Conservation (phyloP, 2,329 filamentous ascomycete genomes). For the Leptographium wingfieldii region DNA sequence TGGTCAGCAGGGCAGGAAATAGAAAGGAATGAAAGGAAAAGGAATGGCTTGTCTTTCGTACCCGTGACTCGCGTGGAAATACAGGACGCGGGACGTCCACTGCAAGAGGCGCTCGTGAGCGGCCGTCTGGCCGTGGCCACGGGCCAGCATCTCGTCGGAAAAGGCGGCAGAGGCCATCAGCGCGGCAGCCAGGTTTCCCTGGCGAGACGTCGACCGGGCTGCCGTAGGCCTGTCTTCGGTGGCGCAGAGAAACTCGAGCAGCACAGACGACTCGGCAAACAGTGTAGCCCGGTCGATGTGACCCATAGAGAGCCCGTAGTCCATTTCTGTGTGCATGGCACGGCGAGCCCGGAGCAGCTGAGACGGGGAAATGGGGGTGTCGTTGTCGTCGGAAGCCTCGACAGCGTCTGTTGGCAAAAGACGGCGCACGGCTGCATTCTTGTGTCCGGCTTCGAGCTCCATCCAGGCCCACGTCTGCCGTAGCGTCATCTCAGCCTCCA, state of each 20-base stretch:
- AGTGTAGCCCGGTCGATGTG: conserved; percentile 35
- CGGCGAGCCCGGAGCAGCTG: conserved; percentile 41
- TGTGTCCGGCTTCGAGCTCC: conserved; percentile 34
- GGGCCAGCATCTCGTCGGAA: conserved; percentile 29
- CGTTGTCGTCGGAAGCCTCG: not conserved
- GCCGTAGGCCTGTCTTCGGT: conserved; percentile 17
- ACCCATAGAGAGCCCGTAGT: conserved; percentile 41
- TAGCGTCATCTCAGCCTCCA: conserved; percentile 21
- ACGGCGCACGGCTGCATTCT: conserved; percentile 21
- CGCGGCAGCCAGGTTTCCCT: conserved; percentile 44
- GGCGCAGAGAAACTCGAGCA: conserved; percentile 51
- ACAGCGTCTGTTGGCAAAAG: conserved; percentile 24
- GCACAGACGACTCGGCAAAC: conserved; percentile 47
- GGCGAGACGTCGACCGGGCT: conserved; percentile 23
- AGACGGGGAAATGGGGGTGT: conserved; percentile 17
- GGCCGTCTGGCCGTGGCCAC: conserved; percentile 19
- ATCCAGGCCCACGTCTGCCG: conserved; percentile 57
- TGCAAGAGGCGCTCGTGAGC: conserved; percentile 57
- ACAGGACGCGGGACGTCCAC: conserved; percentile 51
- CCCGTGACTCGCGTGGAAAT: conserved; percentile 49
- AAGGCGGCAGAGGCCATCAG: conserved; percentile 28
- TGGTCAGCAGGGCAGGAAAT: no score
- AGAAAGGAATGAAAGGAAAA: no score
- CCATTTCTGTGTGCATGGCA: conserved; percentile 38
- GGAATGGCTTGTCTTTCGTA: conserved; percentile 17